Conservation (phyloP, 2,329 filamentous ascomycete species). For the Verticillium nubilum region DNA sequence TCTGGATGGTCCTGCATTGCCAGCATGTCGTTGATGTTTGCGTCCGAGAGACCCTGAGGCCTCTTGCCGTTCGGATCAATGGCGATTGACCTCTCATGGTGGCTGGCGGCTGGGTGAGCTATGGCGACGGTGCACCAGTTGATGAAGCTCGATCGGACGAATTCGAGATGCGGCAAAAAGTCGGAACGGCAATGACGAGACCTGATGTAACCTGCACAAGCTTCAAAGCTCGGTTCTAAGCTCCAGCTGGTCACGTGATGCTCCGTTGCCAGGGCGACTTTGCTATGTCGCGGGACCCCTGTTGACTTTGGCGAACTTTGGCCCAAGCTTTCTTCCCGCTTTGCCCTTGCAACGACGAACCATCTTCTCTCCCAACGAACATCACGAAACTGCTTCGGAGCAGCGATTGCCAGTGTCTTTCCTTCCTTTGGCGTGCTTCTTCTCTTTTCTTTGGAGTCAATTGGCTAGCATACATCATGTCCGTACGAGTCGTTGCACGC, state of each 20-base stretch:
- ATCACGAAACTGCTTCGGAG: constrained; percentile 1
- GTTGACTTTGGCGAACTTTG: not conserved
- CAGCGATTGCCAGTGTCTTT: not conserved
- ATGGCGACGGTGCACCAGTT: not conserved
- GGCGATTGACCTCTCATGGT: constrained; percentile 39
- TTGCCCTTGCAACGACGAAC: constrained; percentile 3
- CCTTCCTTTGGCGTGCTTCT: not conserved
- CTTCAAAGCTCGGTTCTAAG: not conserved
- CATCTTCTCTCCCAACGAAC: constrained; percentile 5
- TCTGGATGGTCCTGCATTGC: constrained; percentile 57
- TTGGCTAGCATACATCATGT: constrained; percentile 35
- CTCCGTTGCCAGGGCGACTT: constrained; percentile 5
- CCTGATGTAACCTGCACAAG: not conserved
- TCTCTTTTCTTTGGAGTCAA: not conserved
- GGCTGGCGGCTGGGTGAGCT: constrained; percentile 1
- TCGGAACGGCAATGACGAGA: constrained; percentile 3
- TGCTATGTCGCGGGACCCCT: not conserved
- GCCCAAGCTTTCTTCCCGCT: constrained; percentile 1
- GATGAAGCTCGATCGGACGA: not conserved
- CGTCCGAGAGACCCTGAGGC: constrained; percentile 17
- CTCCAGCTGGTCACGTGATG: constrained; percentile 1
- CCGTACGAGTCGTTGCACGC: constrained; percentile 81
- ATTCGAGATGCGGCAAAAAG: constrained; percentile 6
- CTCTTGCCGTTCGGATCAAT: constrained; percentile 28
- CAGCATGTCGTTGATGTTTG: constrained; percentile 40